These are phyloP conservation scores for Annulohypoxylon bovei DNA, from an alignment of 495 filamentous ascomycete species.

Conservation along the genomic window DNA sequence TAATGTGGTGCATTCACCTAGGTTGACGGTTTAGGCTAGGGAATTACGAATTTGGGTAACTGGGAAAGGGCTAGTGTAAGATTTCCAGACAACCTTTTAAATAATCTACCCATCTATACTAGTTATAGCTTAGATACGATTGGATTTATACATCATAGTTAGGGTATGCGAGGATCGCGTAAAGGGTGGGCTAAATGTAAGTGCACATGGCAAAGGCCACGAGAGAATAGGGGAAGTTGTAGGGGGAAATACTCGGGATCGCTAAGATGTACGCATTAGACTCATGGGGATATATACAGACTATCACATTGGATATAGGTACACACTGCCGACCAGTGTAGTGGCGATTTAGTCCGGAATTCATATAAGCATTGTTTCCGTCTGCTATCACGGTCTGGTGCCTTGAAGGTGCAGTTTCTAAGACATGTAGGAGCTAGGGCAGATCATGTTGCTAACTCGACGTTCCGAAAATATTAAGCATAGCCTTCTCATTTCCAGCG, in stretches of 20 bases:
- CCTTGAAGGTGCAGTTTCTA: not conserved
- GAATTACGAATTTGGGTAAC: too few relatives aligned
- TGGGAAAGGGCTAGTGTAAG: not conserved
- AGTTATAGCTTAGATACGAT: not conserved
- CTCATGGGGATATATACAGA: not conserved
- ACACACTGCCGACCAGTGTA: not conserved
- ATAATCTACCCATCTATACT: not conserved
- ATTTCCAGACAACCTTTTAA: not conserved
- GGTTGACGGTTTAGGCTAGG: not conserved
- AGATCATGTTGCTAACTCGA: not conserved
- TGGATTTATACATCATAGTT: not conserved
- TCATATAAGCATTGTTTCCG: not conserved
- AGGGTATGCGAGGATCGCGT: not conserved
- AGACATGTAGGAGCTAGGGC: not conserved
- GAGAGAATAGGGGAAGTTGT: not conserved
- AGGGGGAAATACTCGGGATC: not conserved
- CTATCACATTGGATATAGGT: not conserved
- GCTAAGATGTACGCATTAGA: not conserved
- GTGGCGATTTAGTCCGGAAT: not conserved
- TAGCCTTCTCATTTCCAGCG: not conserved
- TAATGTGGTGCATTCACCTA: slow-evolving; percentile 39
- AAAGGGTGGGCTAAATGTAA: not conserved
- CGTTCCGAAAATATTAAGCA: not conserved
- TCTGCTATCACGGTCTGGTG: not conserved
- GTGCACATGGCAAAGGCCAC: not conserved